phyloP scores from a whole-genome alignment of 1,284 basidiomycete genomes.

The Tremellales sp. region DNA sequence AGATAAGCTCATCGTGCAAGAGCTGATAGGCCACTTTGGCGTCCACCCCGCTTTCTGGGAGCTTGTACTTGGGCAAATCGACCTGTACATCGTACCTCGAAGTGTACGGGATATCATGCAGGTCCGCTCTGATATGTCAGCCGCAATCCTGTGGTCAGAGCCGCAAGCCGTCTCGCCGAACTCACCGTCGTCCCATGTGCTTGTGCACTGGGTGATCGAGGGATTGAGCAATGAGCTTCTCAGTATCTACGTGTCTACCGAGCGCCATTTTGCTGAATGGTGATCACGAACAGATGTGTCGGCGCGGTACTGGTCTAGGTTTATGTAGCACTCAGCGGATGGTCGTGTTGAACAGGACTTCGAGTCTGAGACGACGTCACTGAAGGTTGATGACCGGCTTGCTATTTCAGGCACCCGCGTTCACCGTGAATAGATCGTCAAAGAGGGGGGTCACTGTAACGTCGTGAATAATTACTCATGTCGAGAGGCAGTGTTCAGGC shows the following conservation, averaged over 20 bases:
- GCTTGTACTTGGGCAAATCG: slow-evolving; percentile 45
- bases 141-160: too few species aligned
- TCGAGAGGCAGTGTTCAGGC: too few species aligned
- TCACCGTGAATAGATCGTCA: too few species aligned
- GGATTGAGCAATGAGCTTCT: slow-evolving; percentile 38
- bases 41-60: slow-evolving; percentile 48
- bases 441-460: too few species aligned
- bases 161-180: not conserved
- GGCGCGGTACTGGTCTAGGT: too few species aligned
- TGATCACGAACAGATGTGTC: too few species aligned
- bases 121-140: slow-evolving; percentile 17
- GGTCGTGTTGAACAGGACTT: too few species aligned
- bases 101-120: slow-evolving; percentile 39
- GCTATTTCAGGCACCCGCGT: too few species aligned
- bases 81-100: slow-evolving; percentile 39
- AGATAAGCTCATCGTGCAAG: slow-evolving; percentile 74
- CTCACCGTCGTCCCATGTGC: slow-evolving; percentile 27
- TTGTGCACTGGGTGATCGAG: slow-evolving; percentile 39
- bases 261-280: slow-evolving; percentile 34
- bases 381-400: too few species aligned
- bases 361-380: too few species aligned
- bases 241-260: slow-evolving; percentile 42
- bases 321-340: too few species aligned
- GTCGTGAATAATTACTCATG: too few species aligned
- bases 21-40: slow-evolving; percentile 63